Evolutionary conservation across 805 yeast species (phyloP), one percentile per base, ranked within the genome.

Genomic region (Metschnikowia proteae): DNA sequence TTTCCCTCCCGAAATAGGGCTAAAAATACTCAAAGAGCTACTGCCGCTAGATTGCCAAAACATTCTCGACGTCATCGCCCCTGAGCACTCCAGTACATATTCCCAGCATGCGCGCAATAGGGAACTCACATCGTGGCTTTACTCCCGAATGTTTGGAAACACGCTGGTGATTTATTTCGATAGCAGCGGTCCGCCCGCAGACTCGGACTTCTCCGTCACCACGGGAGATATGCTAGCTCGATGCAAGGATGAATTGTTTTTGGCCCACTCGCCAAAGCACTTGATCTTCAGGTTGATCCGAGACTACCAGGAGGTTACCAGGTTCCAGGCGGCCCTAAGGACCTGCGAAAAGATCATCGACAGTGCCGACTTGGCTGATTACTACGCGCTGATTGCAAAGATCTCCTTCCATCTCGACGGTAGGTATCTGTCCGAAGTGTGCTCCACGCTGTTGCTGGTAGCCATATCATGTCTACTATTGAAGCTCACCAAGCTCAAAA

Each of bases 401-500:
- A 48, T 64, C 25, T 53, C 60, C 8, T 50, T 69, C 25, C 45
- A 55, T 28, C 48, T 69, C 6, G 60, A 66, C 46, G 74, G 70
- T 9, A 50, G 62, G n/a, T 51, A 61, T 5, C 31, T 48, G 30
- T 52, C 62, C 2, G 72, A 67, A 26, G 29, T 11, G 11, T 56
- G 63, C 45, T 71, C 76, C 2, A 63, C 70, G 6, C 58, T 68
- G 28, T 46, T 68, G 22, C 57, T 66, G 46, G 60, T 67, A 13
- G 56, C 63, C 36, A 54, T 70, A 3, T 55, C 68, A 38, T 61
- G 62, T 36, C 62, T 61, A 4, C 43, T 68, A 38, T 62, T 63
- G n/a, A 55, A 57, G 23, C 46, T 65, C 23, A 51, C 61, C 23
- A 43, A 50, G 36, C 51, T 63, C 25, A 46, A 48, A 30, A 49